Percentiles rank a stretch among this genome's conserved stretches.
Evolutionary conservation across 2,329 filamentous ascomycete genomes (phyloP).

Genomic region (Fusarium paranaense): DNA sequence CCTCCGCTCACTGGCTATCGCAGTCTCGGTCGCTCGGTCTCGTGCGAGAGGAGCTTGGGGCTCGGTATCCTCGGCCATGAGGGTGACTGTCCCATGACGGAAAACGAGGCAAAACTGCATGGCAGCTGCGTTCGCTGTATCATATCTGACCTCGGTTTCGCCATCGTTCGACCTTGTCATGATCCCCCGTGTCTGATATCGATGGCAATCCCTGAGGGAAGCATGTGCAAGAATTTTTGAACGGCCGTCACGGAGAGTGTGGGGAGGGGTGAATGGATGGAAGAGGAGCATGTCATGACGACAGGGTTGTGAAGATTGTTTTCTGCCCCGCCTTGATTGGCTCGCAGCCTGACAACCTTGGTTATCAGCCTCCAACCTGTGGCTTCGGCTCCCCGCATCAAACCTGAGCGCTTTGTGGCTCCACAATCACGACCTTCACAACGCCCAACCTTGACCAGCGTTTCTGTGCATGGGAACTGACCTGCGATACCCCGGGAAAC

Average conservation of each 20-base stretch:
- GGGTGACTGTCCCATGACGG: conserved; percentile 13
- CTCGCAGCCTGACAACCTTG: background rate
- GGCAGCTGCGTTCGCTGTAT: background rate
- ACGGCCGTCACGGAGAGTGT: background rate
- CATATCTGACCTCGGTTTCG: background rate
- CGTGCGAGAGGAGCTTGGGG: conserved; percentile 18
- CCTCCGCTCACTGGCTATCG: conserved; percentile 18
- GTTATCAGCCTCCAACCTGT: background rate
- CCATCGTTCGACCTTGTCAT: conserved; percentile 1
- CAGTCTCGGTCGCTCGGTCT: conserved; percentile 5
- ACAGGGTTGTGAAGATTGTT: background rate
- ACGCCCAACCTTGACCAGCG: background rate
- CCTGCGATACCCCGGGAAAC: background rate
- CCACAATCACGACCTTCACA: background rate
- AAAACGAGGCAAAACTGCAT: conserved; percentile 6
- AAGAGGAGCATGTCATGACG: background rate
- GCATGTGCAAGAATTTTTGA: conserved; percentile 21
- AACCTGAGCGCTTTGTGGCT: background rate
- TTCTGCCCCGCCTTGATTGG: background rate
- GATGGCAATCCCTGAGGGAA: background rate
- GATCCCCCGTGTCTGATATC: background rate
- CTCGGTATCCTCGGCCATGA: conserved; percentile 32
- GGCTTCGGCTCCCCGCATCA: background rate
- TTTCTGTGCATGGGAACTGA: background rate
- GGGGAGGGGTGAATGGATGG: conserved; percentile 22